A percentile compares a stretch with the other conserved stretches of the same genome.
These are phyloP conservation scores for Termitomyces sp. DNA, from an alignment of 768 basidiomycete genomes.

Conservation along the genomic window DNA sequence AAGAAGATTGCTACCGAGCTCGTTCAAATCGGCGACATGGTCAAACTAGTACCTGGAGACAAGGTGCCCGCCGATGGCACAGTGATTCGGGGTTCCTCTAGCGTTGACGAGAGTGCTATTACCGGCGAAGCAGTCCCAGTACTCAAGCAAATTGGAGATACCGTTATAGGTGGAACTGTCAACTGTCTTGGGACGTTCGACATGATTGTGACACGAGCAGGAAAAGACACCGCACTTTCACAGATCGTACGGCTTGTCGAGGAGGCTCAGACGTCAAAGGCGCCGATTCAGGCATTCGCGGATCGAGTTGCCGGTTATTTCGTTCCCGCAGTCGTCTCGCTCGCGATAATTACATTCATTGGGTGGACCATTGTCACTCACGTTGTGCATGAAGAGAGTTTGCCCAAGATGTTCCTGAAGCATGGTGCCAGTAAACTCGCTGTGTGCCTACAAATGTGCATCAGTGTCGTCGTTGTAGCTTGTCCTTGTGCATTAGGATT, in stretches of 20 bases:
- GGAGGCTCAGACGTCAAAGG: constrained; percentile 96
- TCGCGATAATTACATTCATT: constrained; percentile 78
- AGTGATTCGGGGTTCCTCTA: constrained; percentile 81
- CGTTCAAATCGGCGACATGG: constrained; percentile 88
- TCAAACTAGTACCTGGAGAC: constrained; percentile 95
- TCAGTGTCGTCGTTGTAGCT: constrained; percentile 96
- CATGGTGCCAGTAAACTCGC: constrained; percentile 85
- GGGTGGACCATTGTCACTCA: constrained; percentile 77
- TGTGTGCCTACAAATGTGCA: constrained; percentile 94
- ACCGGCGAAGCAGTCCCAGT: constrained; percentile 93
- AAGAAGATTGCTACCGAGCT: constrained; percentile 93
- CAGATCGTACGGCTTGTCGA: constrained; percentile 98
- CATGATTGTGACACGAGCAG: constrained; percentile 92
- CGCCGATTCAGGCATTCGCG: constrained; percentile 96
- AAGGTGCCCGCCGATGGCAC: constrained; percentile 95
- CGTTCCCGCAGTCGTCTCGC: constrained; percentile 85
- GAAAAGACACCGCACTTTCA: constrained; percentile 92
- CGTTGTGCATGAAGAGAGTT: constrained; percentile 46
- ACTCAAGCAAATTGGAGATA: constrained; percentile 77
- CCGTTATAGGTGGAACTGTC: constrained; percentile 94
- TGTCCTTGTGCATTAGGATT: constrained; percentile 97
- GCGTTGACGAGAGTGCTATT: constrained; percentile 93
- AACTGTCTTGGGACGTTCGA: constrained; percentile 98
- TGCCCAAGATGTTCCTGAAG: constrained; percentile 83
- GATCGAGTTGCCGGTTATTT: constrained; percentile 94